Base-by-base conservation (phyloP, 345 rosid species). In the Clausena lansium region DNA sequence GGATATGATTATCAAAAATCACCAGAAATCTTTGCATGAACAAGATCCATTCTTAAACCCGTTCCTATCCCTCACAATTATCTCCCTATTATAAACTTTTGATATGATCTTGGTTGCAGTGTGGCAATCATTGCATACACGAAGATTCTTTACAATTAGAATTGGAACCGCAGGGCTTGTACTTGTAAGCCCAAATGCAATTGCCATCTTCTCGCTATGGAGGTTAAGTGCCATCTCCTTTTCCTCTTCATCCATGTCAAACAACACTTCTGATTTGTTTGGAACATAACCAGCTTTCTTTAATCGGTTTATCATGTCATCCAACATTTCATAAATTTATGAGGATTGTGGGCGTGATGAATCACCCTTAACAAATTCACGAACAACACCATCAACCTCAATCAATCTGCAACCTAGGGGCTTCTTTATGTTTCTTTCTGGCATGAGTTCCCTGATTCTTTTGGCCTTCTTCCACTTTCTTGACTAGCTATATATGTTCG, bases 181-280 rank as follows among this genome's bases (percentile, higher is more conserved):
- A 33, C 60, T 78, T 39, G 68, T 5, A 25, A 82, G 74, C 19
- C 82, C 82, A 63, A 75, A 83, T 1, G 83, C 78, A 45, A 79
- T 63, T 33, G 83, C 86, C 57, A 77, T 66, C 76, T 78, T 83
- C 78, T 79, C 79, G 39, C 82, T 71, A 15, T 86, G 82, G 38
- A 81, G 84, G 65, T 76, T 47, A 7, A 83, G 75, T 30, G 47
- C 50, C n/a, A 77, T 79, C 77, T 77, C 81, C 65, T 79, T 85
- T 74, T 77, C 83, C 70, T 75, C 70, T 38, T 79, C 75, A 3
- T 77, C 80, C 70, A 81, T 76, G 32, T 86, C 77, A 70, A 81
- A 63, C 63, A 81, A 72, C 74, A 77, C 79, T 74, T 83, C 62
- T 58, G 80, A 45, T 50, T 66, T 78, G 75, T 83, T 45, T 20